These are phyloP conservation scores for Mortierella antarctica DNA, from an alignment of 192 early-diverging fungal genomes.

Conservation along the genomic window DNA sequence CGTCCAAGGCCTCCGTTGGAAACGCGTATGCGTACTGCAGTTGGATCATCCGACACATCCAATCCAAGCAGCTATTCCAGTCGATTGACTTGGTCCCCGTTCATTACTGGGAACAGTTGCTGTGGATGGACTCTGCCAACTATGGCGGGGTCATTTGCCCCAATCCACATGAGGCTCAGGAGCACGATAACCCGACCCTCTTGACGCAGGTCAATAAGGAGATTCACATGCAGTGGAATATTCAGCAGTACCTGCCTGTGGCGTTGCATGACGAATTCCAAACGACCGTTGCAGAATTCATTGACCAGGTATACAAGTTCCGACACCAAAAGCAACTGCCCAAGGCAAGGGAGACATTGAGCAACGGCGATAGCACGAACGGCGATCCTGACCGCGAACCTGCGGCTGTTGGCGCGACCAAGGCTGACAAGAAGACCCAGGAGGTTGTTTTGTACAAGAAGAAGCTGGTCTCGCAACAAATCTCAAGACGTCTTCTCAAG, in stretches of 20 bases:
- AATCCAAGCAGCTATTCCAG: constrained; percentile 80
- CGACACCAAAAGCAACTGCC: constrained; percentile 51
- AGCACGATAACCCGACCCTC: constrained; percentile 36
- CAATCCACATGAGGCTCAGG: constrained; percentile 38
- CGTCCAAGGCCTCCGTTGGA: constrained; percentile 78
- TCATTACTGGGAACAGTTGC: constrained; percentile 80
- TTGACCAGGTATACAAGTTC: constrained; percentile 68
- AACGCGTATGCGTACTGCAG: constrained; percentile 79
- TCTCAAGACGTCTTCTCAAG: constrained; percentile 74
- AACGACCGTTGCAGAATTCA: constrained; percentile 76
- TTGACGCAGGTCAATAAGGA: constrained; percentile 18
- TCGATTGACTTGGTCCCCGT: constrained; percentile 74
- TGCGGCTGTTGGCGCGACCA: constrained; percentile 3
- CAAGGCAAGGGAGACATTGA: neutral
- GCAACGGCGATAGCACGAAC: constrained; percentile 5
- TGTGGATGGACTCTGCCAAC: constrained; percentile 96
- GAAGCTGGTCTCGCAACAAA: constrained; percentile 63
- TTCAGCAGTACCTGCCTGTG: constrained; percentile 87
- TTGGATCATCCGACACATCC: constrained; percentile 78
- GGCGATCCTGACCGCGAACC: constrained; percentile 15
- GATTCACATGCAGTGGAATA: constrained; percentile 89
- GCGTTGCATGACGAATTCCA: constrained; percentile 78
- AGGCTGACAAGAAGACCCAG: constrained; percentile 42
- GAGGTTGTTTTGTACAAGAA: constrained; percentile 56
- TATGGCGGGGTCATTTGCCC: constrained; percentile 74